Evolutionary conservation across 352 stramenopile genomes (phyloP).

Genomic region (Peronospora tabacina): DNA sequence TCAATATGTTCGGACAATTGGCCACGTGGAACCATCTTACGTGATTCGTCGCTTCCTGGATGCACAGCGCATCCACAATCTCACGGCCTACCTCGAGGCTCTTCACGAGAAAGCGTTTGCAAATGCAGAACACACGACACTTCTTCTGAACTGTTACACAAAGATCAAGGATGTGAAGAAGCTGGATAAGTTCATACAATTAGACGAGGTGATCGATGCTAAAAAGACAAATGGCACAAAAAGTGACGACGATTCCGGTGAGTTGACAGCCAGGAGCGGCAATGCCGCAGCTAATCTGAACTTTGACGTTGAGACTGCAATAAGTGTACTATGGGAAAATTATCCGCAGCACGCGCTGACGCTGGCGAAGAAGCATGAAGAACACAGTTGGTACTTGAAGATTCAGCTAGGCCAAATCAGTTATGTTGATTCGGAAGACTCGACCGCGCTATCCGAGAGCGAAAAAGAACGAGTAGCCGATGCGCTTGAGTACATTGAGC

Average conservation of each 20-base stretch:
- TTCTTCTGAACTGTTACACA: constrained; percentile 93
- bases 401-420: constrained; percentile 89
- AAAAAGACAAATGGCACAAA: constrained; percentile 35
- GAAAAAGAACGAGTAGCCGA: constrained; percentile 83
- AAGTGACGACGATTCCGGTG: constrained; percentile 16
- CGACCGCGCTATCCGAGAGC: constrained; percentile 47
- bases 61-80: constrained; percentile 93
- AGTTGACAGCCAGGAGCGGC: constrained; percentile 18
- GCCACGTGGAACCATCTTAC: constrained; percentile 95
- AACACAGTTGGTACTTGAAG: constrained; percentile 89
- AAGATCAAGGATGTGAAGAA: constrained; percentile 92
- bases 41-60: constrained; percentile 97
- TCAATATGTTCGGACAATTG: constrained; percentile 97
- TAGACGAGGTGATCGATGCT: constrained; percentile 62
- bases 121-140: constrained; percentile 88
- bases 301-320: constrained; percentile 89
- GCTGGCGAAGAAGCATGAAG: constrained; percentile 84
- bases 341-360: constrained; percentile 87
- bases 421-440: constrained; percentile 77
- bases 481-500: constrained; percentile 87
- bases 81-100: constrained; percentile 95
- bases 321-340: constrained; percentile 89
- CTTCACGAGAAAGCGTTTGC: constrained; percentile 89
- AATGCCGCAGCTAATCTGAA: constrained; percentile 44
- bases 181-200: constrained; percentile 88